Conservation (phyloP, 1,284 basidiomycete genomes). For the Puccinia polysora region DNA sequence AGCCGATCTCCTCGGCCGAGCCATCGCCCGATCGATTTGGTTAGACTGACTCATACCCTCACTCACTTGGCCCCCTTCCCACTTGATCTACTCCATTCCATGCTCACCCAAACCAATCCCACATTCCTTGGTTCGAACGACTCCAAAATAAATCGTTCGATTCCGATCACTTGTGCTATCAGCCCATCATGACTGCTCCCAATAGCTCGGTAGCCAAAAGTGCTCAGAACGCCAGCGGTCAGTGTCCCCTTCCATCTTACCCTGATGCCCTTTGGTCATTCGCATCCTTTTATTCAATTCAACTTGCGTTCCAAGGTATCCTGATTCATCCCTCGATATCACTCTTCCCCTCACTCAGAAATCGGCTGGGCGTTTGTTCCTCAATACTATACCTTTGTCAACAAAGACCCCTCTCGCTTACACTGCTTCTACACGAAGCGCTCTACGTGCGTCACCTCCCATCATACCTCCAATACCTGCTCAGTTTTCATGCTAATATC, state of each 20-base stretch:
- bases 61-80: not conserved
- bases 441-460: slow-evolving; percentile 61
- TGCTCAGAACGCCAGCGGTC: slow-evolving; percentile 41
- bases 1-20: too few species aligned
- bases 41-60: too few species aligned
- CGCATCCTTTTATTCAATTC: not conserved
- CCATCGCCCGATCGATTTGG: too few species aligned
- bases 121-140: too few species aligned
- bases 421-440: slow-evolving; percentile 99
- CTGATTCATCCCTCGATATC: not conserved
- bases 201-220: slow-evolving; percentile 36
- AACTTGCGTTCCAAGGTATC: not conserved
- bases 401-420: slow-evolving; percentile 90
- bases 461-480: not conserved
- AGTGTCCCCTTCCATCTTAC: not conserved
- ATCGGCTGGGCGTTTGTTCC: slow-evolving; percentile 54
- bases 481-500: not conserved
- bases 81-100: not conserved
- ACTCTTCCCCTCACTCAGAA: slow-evolving; percentile 44
- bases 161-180: not conserved
- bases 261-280: not conserved
- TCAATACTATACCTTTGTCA: slow-evolving; percentile 73
- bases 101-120: too few species aligned
- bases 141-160: not conserved
- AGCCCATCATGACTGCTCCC: slow-evolving; percentile 11